Base-by-base conservation (phyloP, 1,139 yeast genomes). In the Candida sojae region DNA sequence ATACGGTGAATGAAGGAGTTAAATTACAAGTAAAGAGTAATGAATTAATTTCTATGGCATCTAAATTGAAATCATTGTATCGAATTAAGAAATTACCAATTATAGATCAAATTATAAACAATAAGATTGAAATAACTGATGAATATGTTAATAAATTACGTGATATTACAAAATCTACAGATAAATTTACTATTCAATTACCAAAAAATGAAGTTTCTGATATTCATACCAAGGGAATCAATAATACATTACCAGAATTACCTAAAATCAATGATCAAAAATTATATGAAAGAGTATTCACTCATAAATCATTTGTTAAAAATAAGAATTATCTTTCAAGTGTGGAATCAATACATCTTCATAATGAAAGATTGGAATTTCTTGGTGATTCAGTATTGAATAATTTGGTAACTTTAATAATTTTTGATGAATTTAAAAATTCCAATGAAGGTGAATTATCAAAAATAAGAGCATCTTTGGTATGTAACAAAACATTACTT, bases 361-460 rank as follows among this genome's bases (percentile, higher is more conserved):
- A 91, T 60, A 91, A 93, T 64, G 99, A 95, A 71, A 77, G 99
- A 46, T 73, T 93, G 36, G 99, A 95, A 67, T 95, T 91, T 62
- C 70, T 91, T 39, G 99, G 99, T 21, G 99, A 95, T 67, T 85
- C 98, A 0, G 82, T 91, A 17, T 71, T 93, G 54, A 89, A 91
- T 60, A 81, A 81, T 51, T 73, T 86, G 41, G 84, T 88, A 44
- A 86, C 97, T 0, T 71, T 81, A 53, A 75, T 90, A 43, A 74
- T 90, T 17, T 90, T 78, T 59, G 74, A 79, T 32, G 68, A 79
- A 50, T 87, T 86, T 58, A 93, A 96, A 0, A 70, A 76, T 43
- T 85, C 84, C 36, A 73, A 84, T 23, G 99, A 95, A 73, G 99
- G 99, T 35, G 85, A 83, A 40, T 69, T 95, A 53, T 84, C 97